These are phyloP conservation scores for Cryptococcus sp. DNA, from an alignment of 1,284 basidiomycete species.

Conservation along the genomic window DNA sequence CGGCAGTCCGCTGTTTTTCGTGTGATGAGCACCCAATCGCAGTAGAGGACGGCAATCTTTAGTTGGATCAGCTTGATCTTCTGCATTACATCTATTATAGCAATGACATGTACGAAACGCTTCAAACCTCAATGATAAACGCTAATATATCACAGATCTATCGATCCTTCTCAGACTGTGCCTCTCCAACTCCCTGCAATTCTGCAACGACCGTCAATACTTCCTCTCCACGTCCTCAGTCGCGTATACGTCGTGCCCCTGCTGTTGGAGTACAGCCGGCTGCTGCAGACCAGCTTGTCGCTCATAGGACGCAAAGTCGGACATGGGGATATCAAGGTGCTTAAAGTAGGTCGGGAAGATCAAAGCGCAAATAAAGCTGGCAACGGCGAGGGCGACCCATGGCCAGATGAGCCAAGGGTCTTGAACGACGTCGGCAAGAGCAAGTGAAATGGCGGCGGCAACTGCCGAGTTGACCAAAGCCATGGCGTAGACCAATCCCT, in stretches of 20 bases:
- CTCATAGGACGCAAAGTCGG: conserved; percentile 31
- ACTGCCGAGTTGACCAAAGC: conserved; percentile 55
- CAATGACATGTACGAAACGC: no score
- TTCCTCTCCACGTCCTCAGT: no score
- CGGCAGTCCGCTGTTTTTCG: no score
- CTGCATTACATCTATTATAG: no score
- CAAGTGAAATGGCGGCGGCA: conserved; percentile 52
- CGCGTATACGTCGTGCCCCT: no score
- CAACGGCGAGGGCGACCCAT: conserved; percentile 50
- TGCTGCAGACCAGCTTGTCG: conserved; percentile 40
- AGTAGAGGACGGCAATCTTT: no score
- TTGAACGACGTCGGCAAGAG: conserved; percentile 26
- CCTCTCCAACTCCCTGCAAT: no score
- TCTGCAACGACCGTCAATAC: no score
- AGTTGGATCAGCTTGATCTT: no score
- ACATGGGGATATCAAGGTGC: conserved; percentile 42
- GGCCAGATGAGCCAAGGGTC: conserved; percentile 56
- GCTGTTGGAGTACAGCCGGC: conserved; percentile 8
- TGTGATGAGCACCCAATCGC: no score
- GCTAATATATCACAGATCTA: conserved; percentile 34
- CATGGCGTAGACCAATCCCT: conserved; percentile 50
- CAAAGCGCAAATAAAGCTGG: conserved; percentile 34
- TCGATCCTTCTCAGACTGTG: conserved; percentile 76
- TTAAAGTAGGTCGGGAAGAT: conserved; percentile 42
- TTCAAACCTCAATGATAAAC: no score